Evolutionary conservation across 225 moss, liverwort and hornwort species (phyloP).

Genomic region (Asterella californica): DNA sequence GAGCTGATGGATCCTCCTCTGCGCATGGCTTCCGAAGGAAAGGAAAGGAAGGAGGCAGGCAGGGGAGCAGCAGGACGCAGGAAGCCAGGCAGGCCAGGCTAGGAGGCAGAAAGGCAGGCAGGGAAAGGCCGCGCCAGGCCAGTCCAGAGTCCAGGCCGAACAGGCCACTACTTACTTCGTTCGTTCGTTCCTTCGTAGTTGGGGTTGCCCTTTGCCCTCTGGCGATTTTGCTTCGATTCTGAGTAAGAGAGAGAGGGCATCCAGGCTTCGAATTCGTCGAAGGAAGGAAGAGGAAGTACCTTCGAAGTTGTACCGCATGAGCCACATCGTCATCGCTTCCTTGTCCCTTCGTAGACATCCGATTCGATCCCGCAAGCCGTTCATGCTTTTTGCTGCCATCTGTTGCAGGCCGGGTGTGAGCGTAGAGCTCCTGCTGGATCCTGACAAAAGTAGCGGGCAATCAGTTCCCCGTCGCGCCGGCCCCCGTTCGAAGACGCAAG

Average conservation of each 20-base stretch:
- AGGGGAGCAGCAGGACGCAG: not conserved
- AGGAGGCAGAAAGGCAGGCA: too few species aligned
- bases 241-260: not conserved
- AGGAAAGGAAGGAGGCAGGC: not conserved
- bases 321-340: constrained; percentile 13
- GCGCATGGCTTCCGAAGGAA: not conserved
- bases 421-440: not conserved
- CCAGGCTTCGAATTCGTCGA: not conserved
- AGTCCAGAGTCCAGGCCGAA: not conserved
- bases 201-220: not conserved
- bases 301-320: not conserved
- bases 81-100: not conserved
- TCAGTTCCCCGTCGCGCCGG: constrained; percentile 4
- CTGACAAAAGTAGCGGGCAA: not conserved
- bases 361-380: not conserved
- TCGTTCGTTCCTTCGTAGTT: not conserved
- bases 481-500: not conserved
- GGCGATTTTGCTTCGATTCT: too few species aligned
- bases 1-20: not conserved
- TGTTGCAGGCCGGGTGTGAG: not conserved
- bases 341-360: constrained; percentile 12
- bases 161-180: not conserved
- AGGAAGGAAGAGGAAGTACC: not conserved
- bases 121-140: not conserved
- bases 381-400: not conserved